Base-by-base conservation (phyloP, 331 rosid species). In the Phaseolus coccineus region DNA sequence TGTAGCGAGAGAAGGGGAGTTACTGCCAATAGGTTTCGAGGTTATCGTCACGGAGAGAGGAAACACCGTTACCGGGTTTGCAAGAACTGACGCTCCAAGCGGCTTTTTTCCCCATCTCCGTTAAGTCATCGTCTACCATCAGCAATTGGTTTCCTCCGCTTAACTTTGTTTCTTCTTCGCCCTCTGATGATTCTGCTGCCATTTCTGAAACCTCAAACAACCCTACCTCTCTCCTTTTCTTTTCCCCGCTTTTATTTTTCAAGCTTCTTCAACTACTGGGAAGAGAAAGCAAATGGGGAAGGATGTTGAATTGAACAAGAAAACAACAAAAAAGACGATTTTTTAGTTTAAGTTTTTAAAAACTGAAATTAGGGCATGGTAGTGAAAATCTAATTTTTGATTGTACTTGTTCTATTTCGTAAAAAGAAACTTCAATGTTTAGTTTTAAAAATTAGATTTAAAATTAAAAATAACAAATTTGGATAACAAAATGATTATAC, bases 41-140 rank as follows among this genome's bases (percentile, higher is more conserved):
- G 66, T 88, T 95, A 62, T 87, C 90, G 57, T 91, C 99, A 5
- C 94, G 92, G 48, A 95, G 93, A 61, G 90, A 85, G 44, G 93
- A 87, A 65, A 95, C 94, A 73, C 96, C 97, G 73, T 90, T 95
- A 51, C 97, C 97, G 14, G 97, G 90, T 51, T 95, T 92, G 91
- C 93, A 93, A 47, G 99, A 91, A 85, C 99, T 95, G 57, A 95
- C 97, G 42, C 97, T 95, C 97, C 97, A 92, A 37, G 96, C 96
- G 1, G 96, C 97, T 33, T 92, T 92, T 82, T 95, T 91, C 1
- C 96, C 97, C 87, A 95, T 80, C 86, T 95, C 99, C 44, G 91
- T 82, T 70, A 95, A 93, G 70, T 95, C 96, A 1, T 89, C 94
- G n/a, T 92, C 97, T 0, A 91, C 85, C 0, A 33, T 27, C 5